Conservation (phyloP, 257 asterid species). For the Nicotiana undulata region DNA sequence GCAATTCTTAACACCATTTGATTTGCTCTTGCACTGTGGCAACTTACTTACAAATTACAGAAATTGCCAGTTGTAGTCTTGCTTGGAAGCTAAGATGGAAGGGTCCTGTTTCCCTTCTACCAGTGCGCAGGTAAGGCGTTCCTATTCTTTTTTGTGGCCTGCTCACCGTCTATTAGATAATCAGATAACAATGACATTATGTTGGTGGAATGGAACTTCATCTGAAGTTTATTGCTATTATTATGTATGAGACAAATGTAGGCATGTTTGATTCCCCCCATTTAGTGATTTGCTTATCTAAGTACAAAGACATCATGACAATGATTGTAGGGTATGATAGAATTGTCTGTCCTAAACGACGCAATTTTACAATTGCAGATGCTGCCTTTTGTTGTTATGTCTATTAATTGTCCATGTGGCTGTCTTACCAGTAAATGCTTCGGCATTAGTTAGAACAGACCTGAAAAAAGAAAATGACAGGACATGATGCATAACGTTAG, state of each 20-base stretch:
- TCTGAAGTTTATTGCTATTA: neutral
- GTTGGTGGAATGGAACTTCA: neutral
- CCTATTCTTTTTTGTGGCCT: neutral
- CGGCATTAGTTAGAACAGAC: neutral
- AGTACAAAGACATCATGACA: neutral
- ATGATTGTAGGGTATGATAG: neutral
- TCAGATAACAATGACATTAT: neutral
- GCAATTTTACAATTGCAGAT: neutral
- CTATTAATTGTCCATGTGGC: neutral
- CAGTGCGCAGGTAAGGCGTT: neutral
- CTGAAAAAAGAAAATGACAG: neutral
- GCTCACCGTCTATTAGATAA: neutral
- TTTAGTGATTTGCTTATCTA: neutral
- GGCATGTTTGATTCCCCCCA: neutral
- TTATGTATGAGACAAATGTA: neutral
- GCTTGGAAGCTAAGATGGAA: constrained; percentile 20
- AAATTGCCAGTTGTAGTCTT: neutral
- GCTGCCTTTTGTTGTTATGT: neutral
- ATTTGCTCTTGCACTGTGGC: neutral
- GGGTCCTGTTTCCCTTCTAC: neutral
- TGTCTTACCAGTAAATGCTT: neutral
- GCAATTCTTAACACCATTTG: neutral
- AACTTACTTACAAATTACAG: neutral
- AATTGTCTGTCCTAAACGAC: neutral
- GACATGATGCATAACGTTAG: neutral